Evolutionary conservation across 2,329 filamentous ascomycete species (phyloP).

Genomic region (Nigrospora oryzae): DNA sequence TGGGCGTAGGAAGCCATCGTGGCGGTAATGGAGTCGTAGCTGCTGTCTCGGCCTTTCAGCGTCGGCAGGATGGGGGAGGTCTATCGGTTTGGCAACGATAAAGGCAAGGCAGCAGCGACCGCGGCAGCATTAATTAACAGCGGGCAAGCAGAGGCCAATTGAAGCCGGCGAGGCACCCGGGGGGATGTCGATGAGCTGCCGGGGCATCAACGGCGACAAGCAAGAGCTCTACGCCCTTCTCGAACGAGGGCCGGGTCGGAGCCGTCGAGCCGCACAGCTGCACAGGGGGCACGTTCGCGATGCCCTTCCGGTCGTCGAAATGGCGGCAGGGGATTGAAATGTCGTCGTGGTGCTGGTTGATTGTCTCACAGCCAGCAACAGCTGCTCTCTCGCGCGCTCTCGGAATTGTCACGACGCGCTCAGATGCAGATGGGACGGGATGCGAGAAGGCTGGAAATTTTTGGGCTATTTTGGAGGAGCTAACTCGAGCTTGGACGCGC

Average conservation of each 20-base stretch:
- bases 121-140: too few species aligned
- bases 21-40: not conserved
- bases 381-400: too few species aligned
- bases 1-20: conserved; percentile 1
- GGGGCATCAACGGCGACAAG: conserved; percentile 20
- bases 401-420: too few species aligned
- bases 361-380: too few species aligned
- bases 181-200: conserved; percentile 11
- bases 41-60: too few species aligned
- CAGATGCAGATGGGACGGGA: not conserved
- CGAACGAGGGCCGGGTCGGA: not conserved
- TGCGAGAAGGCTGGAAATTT: conserved; percentile 17
- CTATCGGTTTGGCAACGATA: too few species aligned
- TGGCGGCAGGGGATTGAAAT: too few species aligned
- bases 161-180: conserved; percentile 15
- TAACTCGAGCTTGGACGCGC: conserved; percentile 13
- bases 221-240: conserved; percentile 2
- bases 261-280: not conserved
- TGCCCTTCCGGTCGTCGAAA: too few species aligned
- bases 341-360: too few species aligned
- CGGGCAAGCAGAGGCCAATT: conserved; percentile 8
- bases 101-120: too few species aligned
- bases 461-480: conserved; percentile 5
- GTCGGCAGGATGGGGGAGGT: too few species aligned
- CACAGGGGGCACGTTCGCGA: too few species aligned